Evolutionary conservation across 2,329 filamentous ascomycete genomes (phyloP), one percentile per base, ranked within the genome.

Genomic region (Chrysoporthe deuterocubensis): DNA sequence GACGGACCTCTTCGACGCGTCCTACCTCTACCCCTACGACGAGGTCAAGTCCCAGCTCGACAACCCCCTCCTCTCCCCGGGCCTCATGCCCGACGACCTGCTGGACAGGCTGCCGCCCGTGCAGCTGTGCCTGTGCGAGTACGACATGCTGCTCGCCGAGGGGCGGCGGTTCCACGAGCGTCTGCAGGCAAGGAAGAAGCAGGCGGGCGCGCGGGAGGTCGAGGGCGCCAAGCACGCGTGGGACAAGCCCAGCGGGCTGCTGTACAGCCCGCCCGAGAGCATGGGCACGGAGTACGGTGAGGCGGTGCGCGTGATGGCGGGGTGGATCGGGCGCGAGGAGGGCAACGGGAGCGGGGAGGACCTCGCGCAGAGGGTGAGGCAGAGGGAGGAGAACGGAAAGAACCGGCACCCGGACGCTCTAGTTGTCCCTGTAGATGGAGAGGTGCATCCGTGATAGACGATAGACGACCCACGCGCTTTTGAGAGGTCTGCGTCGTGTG

Each of bases 61-160:
- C 67, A 67, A 69, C 58, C 86, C 85, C 2, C 83, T 84, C 26
- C 79, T 91, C 3, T 89, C 87, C 0, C 89, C 89, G 0, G 85
- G 83, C 3, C 81, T 86, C 8, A 87, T 88, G 67, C 76, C 82
- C 0, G 83, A 88, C 70, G 81, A 82, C 40, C 72, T 85, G n/a
- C 72, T 90, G 7, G 77, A 76, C 3, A 78, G 78, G 13, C 79
- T 86, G 50, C 83, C 89, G 2, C 80, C 83, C 0, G 83, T 90
- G 2, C 80, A 89, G 21, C 77, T 90, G 54, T 87, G 85, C 72
- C 83, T 89, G 2, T 90, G 88, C 77, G 88, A 90, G 77, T 86
- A 84, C 75, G 87, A 90, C 74, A 90, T 90, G 86, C 76, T 90
- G n/a, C 81, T 88, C 11, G 79, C 78, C 1, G 88, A 90, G 73